Evolutionary conservation across 129 eudicot genomes (phyloP), one percentile per base, ranked within the genome.

Genomic region (Chrysanthemum makinoi): DNA sequence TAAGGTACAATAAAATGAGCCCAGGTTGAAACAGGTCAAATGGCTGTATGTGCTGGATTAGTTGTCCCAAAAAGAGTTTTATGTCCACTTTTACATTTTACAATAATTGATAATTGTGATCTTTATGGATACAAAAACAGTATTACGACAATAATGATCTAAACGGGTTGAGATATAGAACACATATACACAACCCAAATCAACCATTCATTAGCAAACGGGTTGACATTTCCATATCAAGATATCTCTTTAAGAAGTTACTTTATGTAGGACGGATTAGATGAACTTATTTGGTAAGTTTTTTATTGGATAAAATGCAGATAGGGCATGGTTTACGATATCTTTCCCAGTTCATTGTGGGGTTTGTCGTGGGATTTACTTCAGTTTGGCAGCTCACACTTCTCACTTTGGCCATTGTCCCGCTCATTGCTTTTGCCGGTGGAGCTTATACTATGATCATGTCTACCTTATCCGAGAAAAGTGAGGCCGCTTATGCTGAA

Each of bases 401-500:
- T 61, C 74, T 91, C 18, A 88, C 90, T 1, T 75, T 88, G 77
- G 95, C 91, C 13, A 85, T 91, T 62, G 95, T 91, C 59, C 97
- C 97, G 8, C 68, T 91, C 56, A 91, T 91, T 47, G 92, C 92
- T 44, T 56, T 91, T 35, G 92, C 95, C 0, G 97, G 97, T 59
- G 97, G 92, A 26, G 80, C 87, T 49, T 91, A 91, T 77, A 77
- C 95, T 16, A 64, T 87, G 72, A 70, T 86, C 51, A 85, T 91
- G 91, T 83, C 97, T 48, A 87, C 85, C 2, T 78, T 91, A 69
- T 87, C 97, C 0, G 86, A 83, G 60, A 87, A 88, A 75, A 82
- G 91, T 48, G 97, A 91, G 77, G 95, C 91, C 30, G 97, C 97
- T 26, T 91, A 91, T 80, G 91, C 97, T 51, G 85, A 88, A 80